Evolutionary conservation across 2,329 filamentous ascomycete genomes (phyloP).

Genomic region (Trichoderma guizhouense): DNA sequence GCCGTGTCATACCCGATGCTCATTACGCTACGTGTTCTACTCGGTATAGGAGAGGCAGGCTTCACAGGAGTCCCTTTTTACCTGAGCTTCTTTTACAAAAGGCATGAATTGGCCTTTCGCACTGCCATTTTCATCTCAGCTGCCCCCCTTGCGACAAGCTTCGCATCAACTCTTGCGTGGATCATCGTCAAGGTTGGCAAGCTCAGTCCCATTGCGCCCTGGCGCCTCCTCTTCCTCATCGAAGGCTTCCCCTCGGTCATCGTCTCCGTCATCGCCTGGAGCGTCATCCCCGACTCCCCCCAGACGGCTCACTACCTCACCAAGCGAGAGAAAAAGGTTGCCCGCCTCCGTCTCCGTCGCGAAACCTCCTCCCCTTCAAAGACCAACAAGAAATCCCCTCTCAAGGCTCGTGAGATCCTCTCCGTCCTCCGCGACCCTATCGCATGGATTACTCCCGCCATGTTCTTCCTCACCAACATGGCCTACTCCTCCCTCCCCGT

Average conservation of each 20-base stretch:
- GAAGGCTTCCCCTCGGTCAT: conserved; percentile 83
- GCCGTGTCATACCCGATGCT: conserved; percentile 61
- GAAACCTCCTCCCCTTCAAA: conserved; percentile 34
- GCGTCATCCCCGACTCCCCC: conserved; percentile 72
- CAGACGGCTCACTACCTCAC: conserved; percentile 62
- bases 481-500: conserved; percentile 85
- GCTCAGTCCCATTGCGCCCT: conserved; percentile 67
- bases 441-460: conserved; percentile 68
- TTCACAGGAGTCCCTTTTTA: conserved; percentile 64
- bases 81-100: conserved; percentile 61
- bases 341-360: conserved; percentile 61
- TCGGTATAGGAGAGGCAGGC: conserved; percentile 63
- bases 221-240: conserved; percentile 79
- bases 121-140: conserved; percentile 85
- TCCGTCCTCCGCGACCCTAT: conserved; percentile 38
- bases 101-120: conserved; percentile 74
- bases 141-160: conserved; percentile 71
- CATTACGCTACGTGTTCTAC: conserved; percentile 51
- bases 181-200: conserved; percentile 67
- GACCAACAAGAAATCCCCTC: conserved; percentile 29
- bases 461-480: conserved; percentile 87
- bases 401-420: conserved; percentile 56
- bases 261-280: conserved; percentile 70
- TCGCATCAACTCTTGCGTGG: conserved; percentile 78
- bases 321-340: conserved; percentile 64